Conservation (phyloP, 208 protist species). For the Trypanosoma rangeli region DNA sequence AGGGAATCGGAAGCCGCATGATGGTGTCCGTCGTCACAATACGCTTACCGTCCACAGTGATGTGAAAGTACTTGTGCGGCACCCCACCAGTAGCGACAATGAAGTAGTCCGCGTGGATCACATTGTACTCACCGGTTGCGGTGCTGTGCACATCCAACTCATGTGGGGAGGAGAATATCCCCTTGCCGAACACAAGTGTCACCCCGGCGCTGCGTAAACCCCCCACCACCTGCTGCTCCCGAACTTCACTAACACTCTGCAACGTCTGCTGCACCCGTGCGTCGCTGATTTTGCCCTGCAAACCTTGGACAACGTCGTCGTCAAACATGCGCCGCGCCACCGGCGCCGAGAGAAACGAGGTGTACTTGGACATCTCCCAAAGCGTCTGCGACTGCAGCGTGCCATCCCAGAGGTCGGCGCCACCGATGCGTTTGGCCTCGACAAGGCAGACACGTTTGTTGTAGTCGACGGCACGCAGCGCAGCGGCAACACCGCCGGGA, state of each 20-base stretch:
- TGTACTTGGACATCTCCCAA: slow-evolving; percentile 63
- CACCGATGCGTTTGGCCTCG: slow-evolving; percentile 51
- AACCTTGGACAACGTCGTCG: slow-evolving; percentile 6
- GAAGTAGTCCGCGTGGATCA: slow-evolving; percentile 64
- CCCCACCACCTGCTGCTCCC: slow-evolving; percentile 39
- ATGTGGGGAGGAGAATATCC: slow-evolving; percentile 46
- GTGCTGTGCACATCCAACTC: slow-evolving; percentile 59
- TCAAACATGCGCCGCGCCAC: slow-evolving; percentile 41
- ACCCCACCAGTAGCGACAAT: slow-evolving; percentile 67
- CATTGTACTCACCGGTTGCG: slow-evolving; percentile 48
- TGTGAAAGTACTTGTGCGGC: slow-evolving; percentile 45
- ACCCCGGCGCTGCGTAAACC: slow-evolving; percentile 40
- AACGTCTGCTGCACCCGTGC: slow-evolving; percentile 40
- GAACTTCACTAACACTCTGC: slow-evolving; percentile 34
- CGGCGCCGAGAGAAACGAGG: slow-evolving; percentile 32
- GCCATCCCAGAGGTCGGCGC: slow-evolving; percentile 68
- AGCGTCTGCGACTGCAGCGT: slow-evolving; percentile 73
- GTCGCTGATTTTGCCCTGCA: slow-evolving; percentile 32
- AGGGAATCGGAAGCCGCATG: slow-evolving; percentile 52
- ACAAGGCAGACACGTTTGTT: slow-evolving; percentile 65
- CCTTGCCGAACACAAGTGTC: slow-evolving; percentile 57
- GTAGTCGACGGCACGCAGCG: slow-evolving; percentile 54
- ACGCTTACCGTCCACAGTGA: slow-evolving; percentile 34
- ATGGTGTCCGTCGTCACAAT: slow-evolving; percentile 58
- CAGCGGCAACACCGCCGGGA: slow-evolving; percentile 57